These are phyloP conservation scores for Kwoniella heveanensis DNA, from an alignment of 768 basidiomycete species.

Conservation along the genomic window DNA sequence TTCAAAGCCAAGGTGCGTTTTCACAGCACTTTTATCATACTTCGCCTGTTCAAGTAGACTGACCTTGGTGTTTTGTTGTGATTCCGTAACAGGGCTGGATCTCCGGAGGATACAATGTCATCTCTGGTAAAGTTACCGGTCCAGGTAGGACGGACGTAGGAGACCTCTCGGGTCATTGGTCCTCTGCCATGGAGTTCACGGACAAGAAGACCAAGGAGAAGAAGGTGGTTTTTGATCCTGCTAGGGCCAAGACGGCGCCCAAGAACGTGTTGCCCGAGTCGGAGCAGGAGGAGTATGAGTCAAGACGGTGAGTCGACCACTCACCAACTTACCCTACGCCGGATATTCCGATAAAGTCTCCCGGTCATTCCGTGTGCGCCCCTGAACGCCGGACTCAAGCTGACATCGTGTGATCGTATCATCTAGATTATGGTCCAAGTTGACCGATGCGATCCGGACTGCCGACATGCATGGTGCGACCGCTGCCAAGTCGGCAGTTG, in stretches of 20 bases:
- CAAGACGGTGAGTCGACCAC: conserved; percentile 65
- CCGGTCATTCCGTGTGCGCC: too few species aligned
- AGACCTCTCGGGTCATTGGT: conserved; percentile 89
- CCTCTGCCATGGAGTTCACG: conserved; percentile 82
- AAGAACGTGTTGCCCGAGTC: conserved; percentile 84
- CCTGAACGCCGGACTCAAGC: background rate
- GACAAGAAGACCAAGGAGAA: conserved; percentile 67
- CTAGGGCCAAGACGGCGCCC: conserved; percentile 70
- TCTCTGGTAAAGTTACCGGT: conserved; percentile 75
- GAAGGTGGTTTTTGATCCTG: conserved; percentile 80
- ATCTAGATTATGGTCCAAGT: conserved; percentile 72
- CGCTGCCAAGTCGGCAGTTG: conserved; percentile 81
- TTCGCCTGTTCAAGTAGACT: too few species aligned
- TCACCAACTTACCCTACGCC: background rate
- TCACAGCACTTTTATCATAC: too few species aligned
- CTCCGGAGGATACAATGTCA: conserved; percentile 91
- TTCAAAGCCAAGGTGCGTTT: conserved; percentile 89
- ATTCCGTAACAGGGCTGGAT: conserved; percentile 75
- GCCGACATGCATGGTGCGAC: conserved; percentile 96
- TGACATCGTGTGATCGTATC: too few species aligned
- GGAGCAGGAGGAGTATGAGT: conserved; percentile 88
- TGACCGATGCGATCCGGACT: conserved; percentile 79
- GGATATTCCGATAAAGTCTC: background rate
- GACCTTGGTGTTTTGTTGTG: too few species aligned
- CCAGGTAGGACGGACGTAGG: conserved; percentile 67